phyloP scores from a whole-genome alignment of 331 rosid genomes.

The Rosa hybrid region DNA sequence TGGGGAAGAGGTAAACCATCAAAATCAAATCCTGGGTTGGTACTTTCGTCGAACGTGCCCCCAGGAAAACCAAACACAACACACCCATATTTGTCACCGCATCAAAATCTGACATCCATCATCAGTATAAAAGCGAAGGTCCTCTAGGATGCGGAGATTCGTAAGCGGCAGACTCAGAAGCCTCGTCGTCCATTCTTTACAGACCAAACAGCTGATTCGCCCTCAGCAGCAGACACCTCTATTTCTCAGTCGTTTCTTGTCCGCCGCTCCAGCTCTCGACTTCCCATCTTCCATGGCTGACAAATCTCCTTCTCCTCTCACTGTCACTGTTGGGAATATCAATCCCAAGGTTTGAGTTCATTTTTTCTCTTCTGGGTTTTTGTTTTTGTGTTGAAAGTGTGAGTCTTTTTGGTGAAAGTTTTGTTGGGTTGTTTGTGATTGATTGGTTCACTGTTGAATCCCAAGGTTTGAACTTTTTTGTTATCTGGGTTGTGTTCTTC shows the following conservation, averaged over 20 bases:
- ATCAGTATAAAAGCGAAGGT: neutral
- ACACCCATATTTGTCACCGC: neutral
- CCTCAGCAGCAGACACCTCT: neutral
- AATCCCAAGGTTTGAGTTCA: slow-evolving; percentile 64
- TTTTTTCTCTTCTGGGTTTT: neutral
- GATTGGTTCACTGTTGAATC: too few species aligned
- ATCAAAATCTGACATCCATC: neutral
- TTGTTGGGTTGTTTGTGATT: too few species aligned
- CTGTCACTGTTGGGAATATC: slow-evolving; percentile 51
- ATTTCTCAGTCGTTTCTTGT: slow-evolving; percentile 33
- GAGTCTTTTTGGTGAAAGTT: neutral
- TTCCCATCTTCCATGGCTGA: slow-evolving; percentile 43
- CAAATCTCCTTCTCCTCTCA: slow-evolving; percentile 36
- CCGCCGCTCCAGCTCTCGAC: slow-evolving; percentile 16
- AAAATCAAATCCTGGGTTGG: neutral
- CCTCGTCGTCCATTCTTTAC: slow-evolving; percentile 39
- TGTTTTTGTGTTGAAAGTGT: neutral
- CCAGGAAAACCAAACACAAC: neutral
- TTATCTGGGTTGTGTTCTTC: neutral
- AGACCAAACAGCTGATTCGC: slow-evolving; percentile 9
- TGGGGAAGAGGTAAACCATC: neutral
- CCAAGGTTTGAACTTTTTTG: neutral
- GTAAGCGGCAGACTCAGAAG: slow-evolving; percentile 38
- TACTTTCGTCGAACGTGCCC: neutral
- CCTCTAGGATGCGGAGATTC: slow-evolving; percentile 52